phyloP scores from a whole-genome alignment of 768 basidiomycete species.

The Termitomyces sp. region DNA sequence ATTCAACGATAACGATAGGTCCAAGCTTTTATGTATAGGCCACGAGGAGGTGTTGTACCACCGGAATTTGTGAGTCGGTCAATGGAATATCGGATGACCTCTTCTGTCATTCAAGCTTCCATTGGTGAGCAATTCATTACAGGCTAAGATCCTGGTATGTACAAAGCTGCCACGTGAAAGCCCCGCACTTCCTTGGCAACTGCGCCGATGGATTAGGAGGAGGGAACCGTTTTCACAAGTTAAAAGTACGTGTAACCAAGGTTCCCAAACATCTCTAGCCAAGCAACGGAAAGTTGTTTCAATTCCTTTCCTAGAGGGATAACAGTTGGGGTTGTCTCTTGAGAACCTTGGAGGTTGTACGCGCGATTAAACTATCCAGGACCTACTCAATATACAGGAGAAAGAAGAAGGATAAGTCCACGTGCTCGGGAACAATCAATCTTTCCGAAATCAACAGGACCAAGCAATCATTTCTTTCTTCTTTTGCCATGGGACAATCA shows the following conservation, averaged over 20 bases:
- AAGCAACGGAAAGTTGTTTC: not conserved
- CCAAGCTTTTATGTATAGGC: not conserved
- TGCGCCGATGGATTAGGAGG: not conserved
- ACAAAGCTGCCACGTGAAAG: not conserved
- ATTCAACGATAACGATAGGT: not conserved
- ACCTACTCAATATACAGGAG: not conserved
- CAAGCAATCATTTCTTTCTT: constrained; percentile 4
- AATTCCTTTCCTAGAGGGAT: no score
- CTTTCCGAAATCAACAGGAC: constrained; percentile 5
- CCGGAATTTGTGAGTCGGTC: not conserved
- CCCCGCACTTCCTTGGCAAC: not conserved
- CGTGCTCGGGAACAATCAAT: constrained; percentile 4
- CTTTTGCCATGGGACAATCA: constrained; percentile 36
- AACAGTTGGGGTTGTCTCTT: no score
- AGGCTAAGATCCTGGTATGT: not conserved
- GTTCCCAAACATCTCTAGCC: not conserved
- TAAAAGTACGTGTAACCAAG: not conserved
- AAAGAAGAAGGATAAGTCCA: not conserved
- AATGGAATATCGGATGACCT: not conserved
- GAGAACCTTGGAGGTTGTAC: not conserved
- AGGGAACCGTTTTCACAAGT: not conserved
- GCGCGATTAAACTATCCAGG: not conserved
- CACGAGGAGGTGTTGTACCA: not conserved
- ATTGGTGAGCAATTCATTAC: not conserved
- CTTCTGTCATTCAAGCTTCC: not conserved